Base-by-base conservation (phyloP, 768 basidiomycete genomes). In the Lactarius sanguifluus region DNA sequence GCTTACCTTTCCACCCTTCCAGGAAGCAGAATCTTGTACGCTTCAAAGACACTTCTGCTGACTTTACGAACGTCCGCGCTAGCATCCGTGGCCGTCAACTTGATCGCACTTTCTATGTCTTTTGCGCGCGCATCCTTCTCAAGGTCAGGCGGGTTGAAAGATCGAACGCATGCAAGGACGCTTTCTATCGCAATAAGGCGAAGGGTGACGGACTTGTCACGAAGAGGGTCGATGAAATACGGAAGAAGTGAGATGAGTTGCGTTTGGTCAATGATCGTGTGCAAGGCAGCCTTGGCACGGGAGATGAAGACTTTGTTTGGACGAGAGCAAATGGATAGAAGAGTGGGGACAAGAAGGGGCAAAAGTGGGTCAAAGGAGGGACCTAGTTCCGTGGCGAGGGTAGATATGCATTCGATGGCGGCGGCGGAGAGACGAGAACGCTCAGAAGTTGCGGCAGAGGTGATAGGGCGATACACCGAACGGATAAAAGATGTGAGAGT, bases 301-400 rank as follows among this genome's bases (percentile, higher is more conserved):
- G 80, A 82, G 70, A 86, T 77, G 71, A 90, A 85, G 57, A 94
- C 85, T 75, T 92, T 94, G 81, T 90, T 94, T 23, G 92, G 82
- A 25, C 91, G 85, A 20, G 85, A 80, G 69, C 90, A 91, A 28
- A 92, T 77, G 1, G 78, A 76, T 15, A 95, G 78, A 23, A 95
- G 78, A 8, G 85, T 77, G 0, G 92, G 92, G 52, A 94, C 70
- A 71, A 90, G 87, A 15, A 86, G 73, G n/a, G 83, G 75, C 8
- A 92, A 76, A 25, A 94, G 79, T 2, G 85, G 82, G 47, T 90
- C 90, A 71, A 93, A 94, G 9, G 80, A 79, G 7, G 76, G 71
- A 23, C 83, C 89, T 18, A 94, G 78, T 0, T 80, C 83, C 0
- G 78, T 76, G 12, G 85, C 86, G 25, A 89, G 72, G 1, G 79